A percentile compares a stretch with the other conserved stretches of the same genome.
These are phyloP conservation scores for Blastobotrys illinoisensis DNA, from an alignment of 1,139 yeast genomes.

Conservation along the genomic window DNA sequence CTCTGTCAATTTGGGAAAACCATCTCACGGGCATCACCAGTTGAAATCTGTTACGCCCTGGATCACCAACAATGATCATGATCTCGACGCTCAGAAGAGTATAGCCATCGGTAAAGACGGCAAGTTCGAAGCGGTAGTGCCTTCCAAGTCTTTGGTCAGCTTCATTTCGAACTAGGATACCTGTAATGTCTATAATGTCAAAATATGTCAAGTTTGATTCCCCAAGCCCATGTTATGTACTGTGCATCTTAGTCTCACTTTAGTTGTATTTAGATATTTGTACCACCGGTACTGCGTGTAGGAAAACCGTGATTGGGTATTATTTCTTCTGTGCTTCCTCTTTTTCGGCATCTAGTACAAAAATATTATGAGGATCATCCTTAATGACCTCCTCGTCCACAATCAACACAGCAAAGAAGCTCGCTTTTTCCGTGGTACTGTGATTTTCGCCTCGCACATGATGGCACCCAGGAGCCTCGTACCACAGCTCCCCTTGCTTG, in stretches of 20 bases:
- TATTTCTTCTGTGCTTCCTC: neutral
- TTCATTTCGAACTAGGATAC: neutral
- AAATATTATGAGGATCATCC: neutral
- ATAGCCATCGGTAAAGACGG: neutral
- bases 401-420: neutral
- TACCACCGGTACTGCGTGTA: too few species aligned
- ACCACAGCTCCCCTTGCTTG: neutral
- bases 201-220: too few species aligned
- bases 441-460: neutral
- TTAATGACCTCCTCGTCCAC: neutral
- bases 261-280: too few species aligned
- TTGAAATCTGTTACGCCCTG: neutral
- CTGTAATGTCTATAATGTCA: too few species aligned
- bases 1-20: neutral
- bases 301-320: too few species aligned
- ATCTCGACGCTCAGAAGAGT: neutral
- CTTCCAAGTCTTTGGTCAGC: neutral
- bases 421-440: neutral
- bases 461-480: neutral
- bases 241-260: too few species aligned
- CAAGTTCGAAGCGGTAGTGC: neutral
- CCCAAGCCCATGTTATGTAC: too few species aligned
- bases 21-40: neutral
- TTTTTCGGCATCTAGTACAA: neutral
- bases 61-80: neutral